Percentiles rank a stretch among this genome's conserved stretches.
Evolutionary conservation across 257 asterid species (phyloP).

Genomic region (Fraxinus anomala): DNA sequence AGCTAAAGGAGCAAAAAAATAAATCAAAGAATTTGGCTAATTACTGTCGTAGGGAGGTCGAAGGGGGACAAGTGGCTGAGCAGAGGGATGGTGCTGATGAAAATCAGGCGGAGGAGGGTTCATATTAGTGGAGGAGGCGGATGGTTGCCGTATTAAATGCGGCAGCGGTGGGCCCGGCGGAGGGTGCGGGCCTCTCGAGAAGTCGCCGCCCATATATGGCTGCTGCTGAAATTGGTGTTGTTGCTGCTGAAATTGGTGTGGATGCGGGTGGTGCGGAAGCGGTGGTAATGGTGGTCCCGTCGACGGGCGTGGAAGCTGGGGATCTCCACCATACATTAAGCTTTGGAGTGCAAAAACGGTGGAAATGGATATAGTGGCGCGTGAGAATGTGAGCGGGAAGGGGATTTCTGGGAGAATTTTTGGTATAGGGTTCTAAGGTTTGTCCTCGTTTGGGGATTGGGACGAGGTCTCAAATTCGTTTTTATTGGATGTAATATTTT

Average conservation of each 20-base stretch:
- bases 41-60: conserved; percentile 68
- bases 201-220: conserved; percentile 48
- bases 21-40: background rate
- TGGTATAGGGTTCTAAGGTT: conserved; percentile 30
- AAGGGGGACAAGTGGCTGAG: conserved; percentile 55
- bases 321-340: conserved; percentile 67
- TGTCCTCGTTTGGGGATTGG: too few species aligned
- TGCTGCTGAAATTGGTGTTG: conserved; percentile 29
- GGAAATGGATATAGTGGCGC: conserved; percentile 3
- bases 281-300: conserved; percentile 52
- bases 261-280: conserved; percentile 51
- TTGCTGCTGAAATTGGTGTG: conserved; percentile 45
- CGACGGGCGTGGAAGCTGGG: conserved; percentile 55
- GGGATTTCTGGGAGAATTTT: background rate
- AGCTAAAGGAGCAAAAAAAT: too few species aligned
- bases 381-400: conserved; percentile 5
- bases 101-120: conserved; percentile 56
- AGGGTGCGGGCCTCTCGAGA: conserved; percentile 71
- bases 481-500: too few species aligned
- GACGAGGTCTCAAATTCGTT: too few species aligned
- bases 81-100: conserved; percentile 57
- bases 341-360: conserved; percentile 16
- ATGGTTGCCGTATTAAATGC: conserved; percentile 81
- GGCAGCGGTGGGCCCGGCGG: conserved; percentile 73
- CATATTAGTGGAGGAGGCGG: conserved; percentile 79